Evolutionary conservation across 2,329 filamentous ascomycete species (phyloP).

Genomic region (Botryotinia narcissicola): DNA sequence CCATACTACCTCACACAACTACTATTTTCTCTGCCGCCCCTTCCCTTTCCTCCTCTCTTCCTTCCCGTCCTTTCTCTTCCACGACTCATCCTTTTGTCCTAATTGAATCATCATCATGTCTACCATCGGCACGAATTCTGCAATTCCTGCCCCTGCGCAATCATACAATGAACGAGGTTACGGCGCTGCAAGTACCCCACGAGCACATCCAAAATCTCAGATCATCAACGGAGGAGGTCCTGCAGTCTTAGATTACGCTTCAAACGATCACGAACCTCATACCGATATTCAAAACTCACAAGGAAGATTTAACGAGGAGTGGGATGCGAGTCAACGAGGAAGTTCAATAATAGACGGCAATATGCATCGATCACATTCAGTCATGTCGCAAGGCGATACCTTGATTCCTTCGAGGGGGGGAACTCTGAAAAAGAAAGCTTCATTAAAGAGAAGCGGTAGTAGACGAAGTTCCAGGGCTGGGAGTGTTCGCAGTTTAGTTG

Average conservation of each 20-base stretch:
- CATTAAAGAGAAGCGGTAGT: slow-evolving; percentile 76
- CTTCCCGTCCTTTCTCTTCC: background rate
- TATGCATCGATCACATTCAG: slow-evolving; percentile 62
- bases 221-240: slow-evolving; percentile 31
- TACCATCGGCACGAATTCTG: slow-evolving; percentile 27
- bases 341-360: slow-evolving; percentile 57
- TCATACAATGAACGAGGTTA: slow-evolving; percentile 35
- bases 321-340: slow-evolving; percentile 66
- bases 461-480: slow-evolving; percentile 79
- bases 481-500: slow-evolving; percentile 76
- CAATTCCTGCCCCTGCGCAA: slow-evolving; percentile 34
- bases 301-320: slow-evolving; percentile 67
- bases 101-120: slow-evolving; percentile 27
- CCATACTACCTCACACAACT: background rate
- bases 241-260: slow-evolving; percentile 28
- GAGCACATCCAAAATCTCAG: slow-evolving; percentile 24
- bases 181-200: slow-evolving; percentile 29
- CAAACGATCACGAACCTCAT: slow-evolving; percentile 30
- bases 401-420: slow-evolving; percentile 53
- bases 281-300: slow-evolving; percentile 28
- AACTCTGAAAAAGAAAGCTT: slow-evolving; percentile 86
- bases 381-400: slow-evolving; percentile 40
- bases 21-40: background rate
- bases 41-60: background rate
- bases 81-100: background rate